Conservation (phyloP, 2,329 filamentous ascomycete genomes). For the Knoxdaviesia capensis region DNA sequence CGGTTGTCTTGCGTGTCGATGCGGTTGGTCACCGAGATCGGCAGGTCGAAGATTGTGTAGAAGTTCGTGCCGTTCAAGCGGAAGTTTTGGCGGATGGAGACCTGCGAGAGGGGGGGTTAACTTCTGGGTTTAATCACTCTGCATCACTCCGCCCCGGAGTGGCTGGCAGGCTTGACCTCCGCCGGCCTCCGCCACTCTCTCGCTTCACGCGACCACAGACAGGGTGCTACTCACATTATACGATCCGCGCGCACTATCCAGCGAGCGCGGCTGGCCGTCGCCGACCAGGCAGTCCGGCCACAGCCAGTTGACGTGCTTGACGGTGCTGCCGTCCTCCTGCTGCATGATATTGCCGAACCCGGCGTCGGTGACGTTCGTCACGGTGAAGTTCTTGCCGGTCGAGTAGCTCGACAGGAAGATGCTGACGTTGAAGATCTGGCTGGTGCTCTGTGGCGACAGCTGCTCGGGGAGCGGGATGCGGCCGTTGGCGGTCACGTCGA, state of each 20-base stretch:
- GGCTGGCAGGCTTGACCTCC: no score
- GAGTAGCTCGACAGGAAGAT: conserved; percentile 45
- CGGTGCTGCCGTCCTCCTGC: conserved; percentile 45
- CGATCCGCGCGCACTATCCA: conserved; percentile 31
- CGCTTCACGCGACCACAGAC: neutral
- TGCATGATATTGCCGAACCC: conserved; percentile 41
- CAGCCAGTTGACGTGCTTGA: conserved; percentile 54
- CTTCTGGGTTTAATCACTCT: neutral
- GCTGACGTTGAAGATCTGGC: conserved; percentile 41
- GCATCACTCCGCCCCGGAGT: no score
- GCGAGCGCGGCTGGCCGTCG: conserved; percentile 24
- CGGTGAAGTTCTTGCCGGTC: conserved; percentile 46
- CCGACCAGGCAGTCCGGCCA: conserved; percentile 52
- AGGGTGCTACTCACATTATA: conserved; percentile 33
- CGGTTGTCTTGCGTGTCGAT: conserved; percentile 23
- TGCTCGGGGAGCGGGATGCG: conserved; percentile 30
- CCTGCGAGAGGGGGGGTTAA: conserved; percentile 15
- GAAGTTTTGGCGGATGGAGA: conserved; percentile 53
- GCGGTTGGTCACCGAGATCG: conserved; percentile 45
- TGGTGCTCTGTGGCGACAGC: conserved; percentile 16
- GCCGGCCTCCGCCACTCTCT: neutral
- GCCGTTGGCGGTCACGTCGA: conserved; percentile 48
- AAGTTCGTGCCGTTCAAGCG: conserved; percentile 40
- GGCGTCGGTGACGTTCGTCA: conserved; percentile 39
- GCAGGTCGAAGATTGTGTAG: conserved; percentile 53